Percentiles rank a stretch among this genome's conserved stretches.
phyloP scores from a whole-genome alignment of 2,329 filamentous ascomycete genomes.

The Fusarium oligoseptatum region DNA sequence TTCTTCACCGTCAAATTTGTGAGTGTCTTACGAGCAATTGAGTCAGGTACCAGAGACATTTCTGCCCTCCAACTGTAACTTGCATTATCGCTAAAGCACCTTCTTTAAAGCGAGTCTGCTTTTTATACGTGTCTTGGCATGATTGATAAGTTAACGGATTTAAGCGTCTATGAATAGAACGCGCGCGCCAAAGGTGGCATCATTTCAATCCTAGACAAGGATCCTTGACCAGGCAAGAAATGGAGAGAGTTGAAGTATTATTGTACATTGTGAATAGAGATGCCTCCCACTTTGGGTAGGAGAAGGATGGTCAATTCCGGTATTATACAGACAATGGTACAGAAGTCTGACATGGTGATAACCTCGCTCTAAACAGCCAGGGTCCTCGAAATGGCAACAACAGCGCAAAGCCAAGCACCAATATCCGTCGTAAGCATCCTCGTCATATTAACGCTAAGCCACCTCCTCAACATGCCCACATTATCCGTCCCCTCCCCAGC shows the following conservation, averaged over 20 bases:
- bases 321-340: neutral
- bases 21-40: neutral
- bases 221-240: neutral
- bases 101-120: neutral
- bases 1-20: neutral
- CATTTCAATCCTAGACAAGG: neutral
- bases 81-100: neutral
- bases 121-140: neutral
- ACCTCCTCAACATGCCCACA: conserved; percentile 48
- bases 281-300: neutral
- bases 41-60: neutral
- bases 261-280: neutral
- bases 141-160: conserved; percentile 5
- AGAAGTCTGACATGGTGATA: neutral
- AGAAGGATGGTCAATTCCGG: neutral
- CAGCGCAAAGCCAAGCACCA: conserved; percentile 51
- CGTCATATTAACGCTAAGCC: conserved; percentile 49
- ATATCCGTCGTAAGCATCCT: conserved; percentile 53
- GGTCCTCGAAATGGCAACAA: conserved; percentile 49
- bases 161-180: conserved; percentile 12
- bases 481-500: conserved; percentile 42
- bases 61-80: neutral
- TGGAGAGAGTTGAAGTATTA: neutral
- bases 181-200: neutral
- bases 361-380: conserved; percentile 16